Evolutionary conservation across 129 eudicot genomes (phyloP), one percentile per base, ranked within the genome.

Genomic region (Calendula officinalis): DNA sequence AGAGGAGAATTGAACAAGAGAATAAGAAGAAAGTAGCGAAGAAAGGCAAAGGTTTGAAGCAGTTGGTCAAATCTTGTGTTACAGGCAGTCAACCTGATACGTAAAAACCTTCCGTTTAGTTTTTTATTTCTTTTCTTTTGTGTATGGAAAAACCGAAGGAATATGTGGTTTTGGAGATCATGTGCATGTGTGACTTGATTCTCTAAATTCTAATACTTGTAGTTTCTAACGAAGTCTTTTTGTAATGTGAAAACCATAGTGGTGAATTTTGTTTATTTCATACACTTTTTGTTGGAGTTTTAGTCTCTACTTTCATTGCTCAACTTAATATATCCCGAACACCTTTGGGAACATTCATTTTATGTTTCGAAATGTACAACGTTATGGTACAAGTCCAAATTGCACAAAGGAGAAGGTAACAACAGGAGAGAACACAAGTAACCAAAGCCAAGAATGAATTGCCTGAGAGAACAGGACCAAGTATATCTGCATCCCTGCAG

Each of bases 391-490:
- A 60, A 50, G 61, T 38, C 16, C 44, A 60, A 43, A 60, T 27
- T 30, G 68, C 62, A 60, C 60, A 49, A 49, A 70, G 34, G 35
- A 42, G 32, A 40, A 11, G 71, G 59, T 54, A 8, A 46, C 40
- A 66, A 62, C 71, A 50, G 40, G 33, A 67, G 34, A 72, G 34
- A 72, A 66, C 58, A 65, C 70, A 60, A 78, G 77, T 76, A 66
- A 86, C 80, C 69, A 84, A 69, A 80, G 95, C 95, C 95, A 86
- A 86, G 95, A 82, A 86, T 86, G 95, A 80, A 73, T 86, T 86
- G 95, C 95, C 95, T 51, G 80, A 51, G 37, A 61, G 37, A 61
- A 56, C 59, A 68, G 33, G 36, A 50, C 13, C 14, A 55, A 2
- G 11, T 50, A 12, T 15, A 32, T 16, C 30, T 55, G 68, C 43